phyloP scores from a whole-genome alignment of 2,329 filamentous ascomycete species.

The Macrophomina tecta region DNA sequence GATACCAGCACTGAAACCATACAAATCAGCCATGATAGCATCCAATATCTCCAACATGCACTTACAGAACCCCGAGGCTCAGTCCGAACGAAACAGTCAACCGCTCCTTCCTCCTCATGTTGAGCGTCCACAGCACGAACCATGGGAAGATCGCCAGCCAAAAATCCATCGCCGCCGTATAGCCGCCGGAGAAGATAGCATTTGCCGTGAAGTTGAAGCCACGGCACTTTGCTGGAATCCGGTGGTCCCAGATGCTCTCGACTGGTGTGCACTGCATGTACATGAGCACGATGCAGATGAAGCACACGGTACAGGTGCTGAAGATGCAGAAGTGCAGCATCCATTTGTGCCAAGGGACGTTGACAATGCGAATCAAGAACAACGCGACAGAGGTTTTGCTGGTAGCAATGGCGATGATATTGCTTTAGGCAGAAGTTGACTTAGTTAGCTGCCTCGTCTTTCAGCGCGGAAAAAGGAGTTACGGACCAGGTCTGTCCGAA shows the following conservation, averaged over 20 bases:
- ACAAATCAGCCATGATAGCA: not conserved
- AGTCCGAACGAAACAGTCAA: slow-evolving; percentile 41
- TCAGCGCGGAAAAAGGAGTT: too few species aligned
- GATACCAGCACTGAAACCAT: slow-evolving; percentile 34
- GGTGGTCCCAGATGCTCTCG: slow-evolving; percentile 38
- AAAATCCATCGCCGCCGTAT: slow-evolving; percentile 35
- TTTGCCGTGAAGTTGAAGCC: slow-evolving; percentile 37
- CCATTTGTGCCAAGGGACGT: slow-evolving; percentile 36
- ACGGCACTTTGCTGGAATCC: slow-evolving; percentile 35
- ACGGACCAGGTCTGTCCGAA: slow-evolving; percentile 35
- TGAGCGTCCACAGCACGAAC: slow-evolving; percentile 36
- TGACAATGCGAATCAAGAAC: slow-evolving; percentile 40
- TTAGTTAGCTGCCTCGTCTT: too few species aligned
- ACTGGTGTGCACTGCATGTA: slow-evolving; percentile 40
- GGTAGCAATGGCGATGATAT: slow-evolving; percentile 39
- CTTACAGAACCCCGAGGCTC: slow-evolving; percentile 33
- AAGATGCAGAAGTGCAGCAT: slow-evolving; percentile 41
- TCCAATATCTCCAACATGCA: not conserved
- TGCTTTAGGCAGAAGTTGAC: slow-evolving; percentile 26
- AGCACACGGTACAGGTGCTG: slow-evolving; percentile 37
- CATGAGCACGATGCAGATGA: slow-evolving; percentile 36
- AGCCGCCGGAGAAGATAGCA: slow-evolving; percentile 15
- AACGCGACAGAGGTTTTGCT: slow-evolving; percentile 40
- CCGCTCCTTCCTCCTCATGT: slow-evolving; percentile 39
- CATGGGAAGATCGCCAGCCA: slow-evolving; percentile 37